A percentile compares a stretch with the other conserved stretches of the same genome.
phyloP scores from a whole-genome alignment of 306 rosid genomes.

The Sesbania bispinosa region DNA sequence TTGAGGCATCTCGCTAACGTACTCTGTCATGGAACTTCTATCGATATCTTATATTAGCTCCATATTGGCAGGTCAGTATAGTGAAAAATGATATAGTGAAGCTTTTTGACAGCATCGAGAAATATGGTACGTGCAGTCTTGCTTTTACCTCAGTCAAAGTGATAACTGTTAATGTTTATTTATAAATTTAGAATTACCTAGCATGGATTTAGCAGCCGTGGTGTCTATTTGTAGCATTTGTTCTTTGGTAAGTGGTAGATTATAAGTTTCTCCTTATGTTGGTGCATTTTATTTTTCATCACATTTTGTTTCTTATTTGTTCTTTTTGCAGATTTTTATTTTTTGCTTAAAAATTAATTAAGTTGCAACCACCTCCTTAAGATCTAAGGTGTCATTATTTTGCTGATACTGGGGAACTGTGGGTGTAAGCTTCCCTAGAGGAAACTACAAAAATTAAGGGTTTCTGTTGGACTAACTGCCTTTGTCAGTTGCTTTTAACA shows the following conservation, averaged over 20 bases:
- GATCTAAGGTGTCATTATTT: neutral
- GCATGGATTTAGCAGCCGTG: constrained; percentile 5
- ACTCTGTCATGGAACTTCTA: neutral
- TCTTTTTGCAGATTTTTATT: neutral
- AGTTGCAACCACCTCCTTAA: neutral
- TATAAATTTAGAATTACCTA: neutral
- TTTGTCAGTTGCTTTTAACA: neutral
- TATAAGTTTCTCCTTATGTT: neutral
- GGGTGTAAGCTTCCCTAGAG: constrained; percentile 8
- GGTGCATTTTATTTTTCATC: neutral
- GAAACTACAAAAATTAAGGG: constrained; percentile 1
- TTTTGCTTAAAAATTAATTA: neutral
- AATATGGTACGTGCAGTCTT: constrained; percentile 71
- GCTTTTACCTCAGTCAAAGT: constrained; percentile 17
- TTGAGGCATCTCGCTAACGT: constrained; percentile 1
- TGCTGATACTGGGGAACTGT: neutral
- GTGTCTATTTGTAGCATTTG: constrained; percentile 14
- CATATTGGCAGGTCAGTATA: constrained; percentile 57
- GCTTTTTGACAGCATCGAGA: constrained; percentile 94
- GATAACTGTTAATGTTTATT: neutral
- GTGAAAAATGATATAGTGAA: constrained; percentile 79
- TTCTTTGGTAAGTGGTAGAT: neutral
- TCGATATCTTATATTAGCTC: constrained; percentile 28
- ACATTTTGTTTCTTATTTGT: neutral
- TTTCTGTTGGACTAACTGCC: neutral